Conservation (phyloP, 371 early-diverging fungal genomes). For the Mortierella sp. region DNA sequence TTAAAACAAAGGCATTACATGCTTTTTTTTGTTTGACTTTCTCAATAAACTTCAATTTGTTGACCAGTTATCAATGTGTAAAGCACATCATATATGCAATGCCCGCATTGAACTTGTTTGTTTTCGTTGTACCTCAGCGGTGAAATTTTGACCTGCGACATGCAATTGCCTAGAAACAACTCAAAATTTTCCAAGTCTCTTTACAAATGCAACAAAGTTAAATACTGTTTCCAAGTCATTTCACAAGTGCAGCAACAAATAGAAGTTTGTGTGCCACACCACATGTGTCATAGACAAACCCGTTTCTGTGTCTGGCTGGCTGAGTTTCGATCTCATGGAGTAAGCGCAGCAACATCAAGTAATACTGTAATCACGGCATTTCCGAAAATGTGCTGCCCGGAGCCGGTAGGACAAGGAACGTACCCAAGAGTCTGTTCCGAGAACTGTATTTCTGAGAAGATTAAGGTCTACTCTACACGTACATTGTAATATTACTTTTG, state of each 20-base stretch:
- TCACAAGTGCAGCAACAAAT: no score
- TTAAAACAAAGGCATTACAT: background rate
- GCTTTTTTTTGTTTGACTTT: background rate
- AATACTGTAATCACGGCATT: background rate
- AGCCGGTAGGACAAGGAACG: slow-evolving; percentile 4
- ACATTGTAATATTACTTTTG: no score
- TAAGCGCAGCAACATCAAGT: background rate
- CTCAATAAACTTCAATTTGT: background rate
- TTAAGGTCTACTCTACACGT: no score
- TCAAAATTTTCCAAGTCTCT: background rate
- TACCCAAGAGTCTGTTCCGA: background rate
- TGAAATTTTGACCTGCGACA: background rate
- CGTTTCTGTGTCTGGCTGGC: no score
- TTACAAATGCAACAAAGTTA: background rate
- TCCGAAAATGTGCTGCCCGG: slow-evolving; percentile 18
- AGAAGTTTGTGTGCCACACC: no score
- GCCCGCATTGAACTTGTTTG: background rate
- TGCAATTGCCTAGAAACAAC: background rate
- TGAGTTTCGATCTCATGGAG: no score
- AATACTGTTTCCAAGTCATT: background rate
- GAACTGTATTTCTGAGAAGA: no score
- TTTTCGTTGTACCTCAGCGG: background rate
- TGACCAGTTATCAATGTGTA: background rate
- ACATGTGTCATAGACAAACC: no score
- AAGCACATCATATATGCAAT: background rate